Base-by-base conservation (phyloP, 1,139 yeast genomes). In the Pichia sp. region DNA sequence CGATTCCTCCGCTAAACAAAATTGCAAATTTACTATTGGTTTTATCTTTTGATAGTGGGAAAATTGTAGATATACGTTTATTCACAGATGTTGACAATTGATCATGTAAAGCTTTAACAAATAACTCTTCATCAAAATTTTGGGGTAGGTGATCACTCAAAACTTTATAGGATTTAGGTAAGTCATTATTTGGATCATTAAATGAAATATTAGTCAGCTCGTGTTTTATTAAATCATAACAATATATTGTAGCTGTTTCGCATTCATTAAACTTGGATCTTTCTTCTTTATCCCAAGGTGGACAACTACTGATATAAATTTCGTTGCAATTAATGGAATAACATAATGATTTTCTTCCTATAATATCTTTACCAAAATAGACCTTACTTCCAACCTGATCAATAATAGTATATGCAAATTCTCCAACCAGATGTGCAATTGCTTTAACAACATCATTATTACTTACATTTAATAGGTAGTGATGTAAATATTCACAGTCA, bases 1-100 rank as follows among this genome's bases (percentile, higher is more conserved):
- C 98, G 11, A 92, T 70, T 0, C 98, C 99, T 1, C 99, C 98
- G 39, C 97, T 88, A 61, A 88, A 92, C 34, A 92, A 67, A 0
- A 92, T 71, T 0, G 87, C 88, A 25, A 85, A 62, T 9, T 63
- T 58, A 3, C 76, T 64, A 13, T 43, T 42, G 1, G 59, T 52
- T 11, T 64, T 53, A 24, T 43, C 46, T 12, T 40, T 18, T 51
- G 71, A 73, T 6, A 77, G 50, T 1, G 92, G 90, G 49, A 74
- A 73, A 9, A 87, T 84, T 0, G 85, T 73, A 3, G 66, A 62
- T 16, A 82, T 73, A 43, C 96, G 70, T 13, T 70, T 61, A 2
- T 56, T 46, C 1, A 83, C 79, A 0, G 90, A 69, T 0, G 53
- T 30, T 3, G 59, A 58, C 18, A 82, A 58, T 0, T 54, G 44